Base-by-base conservation (phyloP, 139 green algal genomes). In the Micromonas pusilla region DNA sequence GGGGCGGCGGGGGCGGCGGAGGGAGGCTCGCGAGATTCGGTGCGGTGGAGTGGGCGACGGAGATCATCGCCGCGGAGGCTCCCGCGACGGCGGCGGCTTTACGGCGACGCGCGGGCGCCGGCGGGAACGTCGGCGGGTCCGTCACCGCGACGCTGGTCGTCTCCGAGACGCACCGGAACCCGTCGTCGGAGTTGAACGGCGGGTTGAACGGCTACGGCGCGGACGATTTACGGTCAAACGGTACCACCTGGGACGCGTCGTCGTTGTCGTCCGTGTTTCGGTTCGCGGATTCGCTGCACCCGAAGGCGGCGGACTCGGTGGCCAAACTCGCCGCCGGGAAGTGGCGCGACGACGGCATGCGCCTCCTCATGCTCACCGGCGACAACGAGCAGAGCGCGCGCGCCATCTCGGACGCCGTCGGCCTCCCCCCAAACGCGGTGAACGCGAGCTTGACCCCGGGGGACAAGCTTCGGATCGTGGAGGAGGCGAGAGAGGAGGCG, bases 231-330 rank as follows among this genome's bases (percentile, higher is more conserved):
- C 45, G 9, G 45, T 57, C 9, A 23, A 16, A 57, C 45, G 45
- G 16, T 16, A 57, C 45, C 45, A 57, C 45, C 9, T 57, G 45
- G 45, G 9, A 57, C 9, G 9, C 45, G 45, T 9, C 9, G 45
- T 23, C 9, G 9, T 16, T 57, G 9, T 9, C 45, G 45, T 57
- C 9, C 45, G 31, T 91, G 76, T 79, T 93, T 4, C 75, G 33
- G 3, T 94, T 91, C 77, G 86, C 92, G 75, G 91, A 96, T 72
- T 81, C 82, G 25, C 78, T 95, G 28, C 81, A 86, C 57, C 28
- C 81, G 2, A 79, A 81, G 19, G 89, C 85, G 66, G 54, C 63
- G 20, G 71, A 36, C 2, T 84, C 90, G 13, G 87, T 95, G 53
- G 73, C 62, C 13, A 67, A 78, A 37, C 83, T 96, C 66, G 78